phyloP scores from a whole-genome alignment of 352 stramenopile genomes.

The Phytophthora citricola region DNA sequence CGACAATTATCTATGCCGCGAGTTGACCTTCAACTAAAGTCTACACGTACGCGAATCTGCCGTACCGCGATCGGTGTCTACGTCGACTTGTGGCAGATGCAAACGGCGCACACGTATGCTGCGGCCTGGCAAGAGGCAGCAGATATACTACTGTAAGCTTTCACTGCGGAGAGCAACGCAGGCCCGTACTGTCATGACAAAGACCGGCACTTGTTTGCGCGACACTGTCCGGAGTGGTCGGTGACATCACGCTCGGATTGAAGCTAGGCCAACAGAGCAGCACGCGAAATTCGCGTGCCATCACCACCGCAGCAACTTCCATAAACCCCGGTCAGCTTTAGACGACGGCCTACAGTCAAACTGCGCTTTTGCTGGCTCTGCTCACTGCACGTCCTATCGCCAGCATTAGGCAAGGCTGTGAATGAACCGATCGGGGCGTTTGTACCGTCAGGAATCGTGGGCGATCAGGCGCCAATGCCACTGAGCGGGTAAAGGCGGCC shows the following conservation, averaged over 20 bases:
- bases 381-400: background rate
- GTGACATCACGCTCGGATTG: no score
- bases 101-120: background rate
- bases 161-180: no score
- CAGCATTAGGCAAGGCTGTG: conserved; percentile 8
- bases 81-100: background rate
- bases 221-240: no score
- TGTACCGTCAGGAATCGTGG: conserved; percentile 5
- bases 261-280: no score
- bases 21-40: conserved; percentile 19
- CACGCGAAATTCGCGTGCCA: background rate
- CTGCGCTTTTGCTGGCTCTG: background rate
- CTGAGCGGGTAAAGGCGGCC: conserved; percentile 1
- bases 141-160: background rate
- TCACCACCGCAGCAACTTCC: background rate
- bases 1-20: conserved; percentile 16
- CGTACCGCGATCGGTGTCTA: no score
- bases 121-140: background rate
- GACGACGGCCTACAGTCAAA: background rate
- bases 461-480: background rate
- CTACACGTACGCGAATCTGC: background rate
- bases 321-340: background rate
- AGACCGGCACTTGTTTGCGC: no score
- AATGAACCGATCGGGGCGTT: background rate
- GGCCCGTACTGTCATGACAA: no score